Base-by-base conservation (phyloP, 768 basidiomycete species). In the Suillus paluster region DNA sequence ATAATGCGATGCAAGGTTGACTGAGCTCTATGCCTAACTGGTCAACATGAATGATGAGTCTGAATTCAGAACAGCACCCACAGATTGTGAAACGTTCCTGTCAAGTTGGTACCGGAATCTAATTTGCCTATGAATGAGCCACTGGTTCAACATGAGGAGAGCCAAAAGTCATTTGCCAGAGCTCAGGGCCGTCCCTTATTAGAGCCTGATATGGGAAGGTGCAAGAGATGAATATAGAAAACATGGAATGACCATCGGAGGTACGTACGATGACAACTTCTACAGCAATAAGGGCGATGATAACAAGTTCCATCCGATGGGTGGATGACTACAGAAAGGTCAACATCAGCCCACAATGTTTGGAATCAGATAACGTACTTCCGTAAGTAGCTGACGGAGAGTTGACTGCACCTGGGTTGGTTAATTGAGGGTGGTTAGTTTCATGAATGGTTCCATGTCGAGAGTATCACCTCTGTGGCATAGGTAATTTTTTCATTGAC, bases 401-500 rank as follows among this genome's bases (percentile, higher is more conserved):
- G 93, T 92, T 21, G 92, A 92, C 79, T 98, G 96, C 12, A 92
- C 85, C 83, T 91, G 68, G 42, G 19, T 62, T 54, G 41, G 39
- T 58, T 38, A 55, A n/a, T n/a, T n/a, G n/a, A n/a, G n/a, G n/a
- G n/a, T n/a, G n/a, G n/a, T 25, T 38, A 61, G n/a, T 61, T 38
- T 21, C 14, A 34, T 50, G 2, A 3, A 23, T 19, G 62, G 6
- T 61, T 12, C 25, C n/a, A 9, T 42, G 12, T 41, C 36, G 60
- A 57, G 15, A 27, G n/a, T 71, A 63, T 46, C 50, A 84, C 87
- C 80, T 95, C 93, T 3, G 90, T 89, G 7, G 93, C 91, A 72
- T 95, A 95, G 2, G 91, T 94, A 60, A 95, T 95, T 72, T 97
- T 97, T 70, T 94, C 92, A 70, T 97, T 96, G 58, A 96, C 84